Evolutionary conservation across 441 rosid genomes (phyloP), one percentile per base, ranked within the genome.

Genomic region (Bruguiera hainesii): DNA sequence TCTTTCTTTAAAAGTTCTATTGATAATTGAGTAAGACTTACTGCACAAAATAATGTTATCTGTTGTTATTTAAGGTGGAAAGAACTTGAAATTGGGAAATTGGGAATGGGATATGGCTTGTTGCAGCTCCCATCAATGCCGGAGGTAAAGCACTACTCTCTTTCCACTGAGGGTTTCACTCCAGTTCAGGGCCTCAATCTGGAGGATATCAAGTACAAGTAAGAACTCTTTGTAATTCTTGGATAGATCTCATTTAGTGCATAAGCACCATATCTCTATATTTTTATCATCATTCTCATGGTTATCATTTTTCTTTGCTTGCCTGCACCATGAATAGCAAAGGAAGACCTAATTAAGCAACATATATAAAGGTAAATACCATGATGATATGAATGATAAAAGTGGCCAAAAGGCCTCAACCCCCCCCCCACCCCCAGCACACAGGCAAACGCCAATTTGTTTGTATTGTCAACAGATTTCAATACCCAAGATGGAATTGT

Each of bases 31-130:
- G 9, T 26, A 23, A 35, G 42, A 28, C 42, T 50, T 15, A 13
- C 48, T 0, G 48, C 5, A 0, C 0, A 42, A 42, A 42, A 42
- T 42, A 13, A 11, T 13, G 18, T 42, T 9, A 16, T 1, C 4
- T 42, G 48, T 42, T 42, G 48, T 42, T 13, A 42, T 42, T 42
- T 42, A 78, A 91, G 98, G 76, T 88, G 90, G 96, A 85, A 86
- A 80, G 89, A 84, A 58, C 97, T 91, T 55, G 96, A 84, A 76
- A 71, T 89, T 70, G 97, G 98, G 73, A 94, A 94, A 79, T 68
- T 94, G 82, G 98, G 91, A 25, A 88, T 89, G 97, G 98, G 97
- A 63, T 84, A 69, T 78, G 98, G 98, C 63, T 83, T 89, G 61
- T 82, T 94, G 75, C 89, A 84, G 76, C 82, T 91, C 53, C 97